Percentiles rank a stretch among this genome's conserved stretches.
Conservation (phyloP, 2,329 filamentous ascomycete genomes). For the Ophiostoma populinum region DNA sequence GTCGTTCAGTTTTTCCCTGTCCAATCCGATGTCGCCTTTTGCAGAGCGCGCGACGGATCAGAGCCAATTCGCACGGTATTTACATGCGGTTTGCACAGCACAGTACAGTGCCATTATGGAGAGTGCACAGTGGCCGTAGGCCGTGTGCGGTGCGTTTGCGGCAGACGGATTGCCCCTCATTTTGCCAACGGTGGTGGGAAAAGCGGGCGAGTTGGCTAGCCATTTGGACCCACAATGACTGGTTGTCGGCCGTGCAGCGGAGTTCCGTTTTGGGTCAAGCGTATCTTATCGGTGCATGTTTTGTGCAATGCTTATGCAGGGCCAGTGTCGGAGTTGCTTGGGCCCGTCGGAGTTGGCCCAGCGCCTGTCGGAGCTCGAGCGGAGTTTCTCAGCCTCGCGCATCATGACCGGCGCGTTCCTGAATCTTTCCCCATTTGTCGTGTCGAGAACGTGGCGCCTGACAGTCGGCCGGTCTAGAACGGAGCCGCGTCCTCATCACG, state of each 20-base stretch:
- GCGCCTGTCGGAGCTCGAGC: background rate
- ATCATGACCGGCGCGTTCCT: too few relatives aligned
- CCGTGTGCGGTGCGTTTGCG: too few relatives aligned
- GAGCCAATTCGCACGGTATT: conserved; percentile 3
- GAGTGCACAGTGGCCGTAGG: background rate
- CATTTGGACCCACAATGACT: background rate
- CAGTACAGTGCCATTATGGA: background rate
- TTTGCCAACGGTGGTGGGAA: background rate
- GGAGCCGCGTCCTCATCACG: too few relatives aligned
- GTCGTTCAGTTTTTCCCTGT: conserved; percentile 1
- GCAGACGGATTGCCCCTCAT: background rate
- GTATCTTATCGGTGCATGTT: background rate
- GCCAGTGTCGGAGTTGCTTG: conserved; percentile 2
- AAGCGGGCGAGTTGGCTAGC: background rate
- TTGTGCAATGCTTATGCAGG: background rate
- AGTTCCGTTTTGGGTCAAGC: background rate
- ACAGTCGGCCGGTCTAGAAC: too few relatives aligned
- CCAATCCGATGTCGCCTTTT: conserved; percentile 1
- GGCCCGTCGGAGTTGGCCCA: background rate
- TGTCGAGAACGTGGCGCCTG: too few relatives aligned
- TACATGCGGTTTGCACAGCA: too few relatives aligned
- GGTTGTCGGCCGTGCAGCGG: background rate
- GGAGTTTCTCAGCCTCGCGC: too few relatives aligned
- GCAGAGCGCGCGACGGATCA: background rate
- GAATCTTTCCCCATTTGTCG: too few relatives aligned